Base-by-base conservation (phyloP, 805 yeast genomes). In the Kodamaea sagamina region DNA sequence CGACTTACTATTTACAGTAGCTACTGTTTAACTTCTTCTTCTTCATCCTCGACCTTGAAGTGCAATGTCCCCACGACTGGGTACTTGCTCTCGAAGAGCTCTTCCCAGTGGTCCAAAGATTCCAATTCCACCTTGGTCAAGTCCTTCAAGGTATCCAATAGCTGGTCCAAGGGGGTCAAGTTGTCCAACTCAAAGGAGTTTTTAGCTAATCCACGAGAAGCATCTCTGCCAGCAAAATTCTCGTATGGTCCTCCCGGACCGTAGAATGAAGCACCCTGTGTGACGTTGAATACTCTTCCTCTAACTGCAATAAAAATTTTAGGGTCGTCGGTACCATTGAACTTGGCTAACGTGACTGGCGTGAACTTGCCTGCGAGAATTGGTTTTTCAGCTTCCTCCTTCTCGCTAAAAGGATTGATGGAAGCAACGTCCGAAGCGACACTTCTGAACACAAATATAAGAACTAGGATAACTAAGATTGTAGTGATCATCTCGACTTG, bases 211-310 rank as follows among this genome's bases (percentile, higher is more conserved):
- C 97, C 98, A 51, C 98, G 74, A 0, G 95, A 84, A 3, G 97
- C 97, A 66, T 92, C 98, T 52, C 87, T 84, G 1, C 98, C 98
- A 0, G 97, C 97, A 72, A 92, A 92, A 58, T 86, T 88, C 32
- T 86, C 82, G 65, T 92, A 92, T 0, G 97, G 96, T 0, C 97
- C 97, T 22, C 92, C 87, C 5, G 98, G 98, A 0, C 98, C 98
- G 63, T 92, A 92, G 60, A 92, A 90, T 36, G 78, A 77, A 50
- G 90, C 78, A 0, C 95, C 95, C 8, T 72, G 70, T 4, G 87
- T 71, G 15, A 89, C 95, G 57, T 92, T 97, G 56, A 77, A 92
- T 2, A 92, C 96, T 18, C 75, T 82, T 1, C 96, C 95, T 52
- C 75, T 79, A n/a, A 92, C 88, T 0, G 88, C 93, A 48, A 92